Percentiles rank a stretch among this genome's conserved stretches.
Evolutionary conservation across 2,329 filamentous ascomycete genomes (phyloP).

Genomic region (Botrytis fragariae): DNA sequence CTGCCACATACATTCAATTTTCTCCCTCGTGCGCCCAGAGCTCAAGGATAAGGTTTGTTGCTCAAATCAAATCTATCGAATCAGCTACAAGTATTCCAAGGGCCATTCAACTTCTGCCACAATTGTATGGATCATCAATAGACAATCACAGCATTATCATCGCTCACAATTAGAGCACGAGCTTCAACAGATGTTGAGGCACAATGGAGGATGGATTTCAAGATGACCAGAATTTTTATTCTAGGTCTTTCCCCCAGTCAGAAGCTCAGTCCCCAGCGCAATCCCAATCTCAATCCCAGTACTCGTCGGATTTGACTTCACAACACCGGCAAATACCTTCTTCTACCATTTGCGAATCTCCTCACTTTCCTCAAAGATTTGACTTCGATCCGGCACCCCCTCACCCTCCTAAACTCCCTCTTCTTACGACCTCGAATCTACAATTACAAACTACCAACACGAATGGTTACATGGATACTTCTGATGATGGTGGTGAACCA

Average conservation of each 20-base stretch:
- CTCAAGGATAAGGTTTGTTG: conserved; percentile 19
- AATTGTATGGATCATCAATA: conserved; percentile 22
- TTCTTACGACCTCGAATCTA: conserved; percentile 34
- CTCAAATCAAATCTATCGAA: conserved; percentile 15
- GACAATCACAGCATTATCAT: conserved; percentile 19
- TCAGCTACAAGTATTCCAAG: conserved; percentile 8
- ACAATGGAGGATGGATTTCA: conserved; percentile 38
- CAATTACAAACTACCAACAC: conserved; percentile 25
- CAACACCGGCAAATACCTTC: conserved; percentile 23
- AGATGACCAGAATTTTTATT: conserved; percentile 39
- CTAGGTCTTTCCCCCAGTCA: conserved; percentile 28
- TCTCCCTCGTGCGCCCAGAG: conserved; percentile 9
- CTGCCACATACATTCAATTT: conserved; percentile 4
- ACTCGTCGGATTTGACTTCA: conserved; percentile 26
- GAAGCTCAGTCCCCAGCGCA: conserved; percentile 14
- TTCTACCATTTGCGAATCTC: conserved; percentile 24
- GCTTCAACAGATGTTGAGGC: conserved; percentile 33
- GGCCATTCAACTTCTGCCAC: conserved; percentile 22
- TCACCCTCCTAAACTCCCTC: conserved; percentile 33
- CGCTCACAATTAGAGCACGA: conserved; percentile 13
- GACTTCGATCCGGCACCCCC: conserved; percentile 30
- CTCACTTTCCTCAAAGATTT: conserved; percentile 20
- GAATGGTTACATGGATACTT: conserved; percentile 29
- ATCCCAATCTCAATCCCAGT: conserved; percentile 11
- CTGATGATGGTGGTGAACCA: conserved; percentile 38